Percentiles rank a stretch among this genome's conserved stretches.
These are phyloP conservation scores for Garcia nutans DNA, from an alignment of 345 rosid species.

Conservation along the genomic window DNA sequence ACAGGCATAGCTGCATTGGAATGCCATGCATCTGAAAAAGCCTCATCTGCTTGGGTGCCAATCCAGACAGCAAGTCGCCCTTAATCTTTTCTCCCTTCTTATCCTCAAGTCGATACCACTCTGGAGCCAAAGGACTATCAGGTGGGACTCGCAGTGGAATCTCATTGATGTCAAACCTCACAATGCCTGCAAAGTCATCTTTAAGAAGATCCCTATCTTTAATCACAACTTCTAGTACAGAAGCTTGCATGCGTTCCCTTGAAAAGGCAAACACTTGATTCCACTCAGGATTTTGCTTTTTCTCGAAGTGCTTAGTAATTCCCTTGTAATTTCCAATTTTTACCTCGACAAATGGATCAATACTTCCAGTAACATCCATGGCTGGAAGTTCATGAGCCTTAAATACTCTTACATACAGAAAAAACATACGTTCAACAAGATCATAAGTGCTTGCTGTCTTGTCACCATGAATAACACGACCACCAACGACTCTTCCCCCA, in stretches of 20 bases:
- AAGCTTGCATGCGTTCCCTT: slow-evolving; percentile 38
- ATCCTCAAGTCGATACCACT: slow-evolving; percentile 36
- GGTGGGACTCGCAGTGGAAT: slow-evolving; percentile 36
- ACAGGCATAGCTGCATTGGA: slow-evolving; percentile 34
- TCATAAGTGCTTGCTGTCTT: slow-evolving; percentile 40
- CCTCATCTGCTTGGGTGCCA: slow-evolving; percentile 40
- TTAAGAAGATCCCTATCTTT: slow-evolving; percentile 32
- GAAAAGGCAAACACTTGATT: slow-evolving; percentile 41
- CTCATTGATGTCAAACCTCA: slow-evolving; percentile 31
- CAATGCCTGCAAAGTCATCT: slow-evolving; percentile 31
- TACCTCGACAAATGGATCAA: slow-evolving; percentile 37
- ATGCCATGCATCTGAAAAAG: slow-evolving; percentile 39
- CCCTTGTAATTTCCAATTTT: slow-evolving; percentile 36
- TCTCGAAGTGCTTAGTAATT: slow-evolving; percentile 34
- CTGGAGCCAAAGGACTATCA: slow-evolving; percentile 38
- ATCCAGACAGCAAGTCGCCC: slow-evolving; percentile 42
- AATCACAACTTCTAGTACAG: slow-evolving; percentile 28
- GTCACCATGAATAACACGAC: slow-evolving; percentile 67
- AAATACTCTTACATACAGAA: slow-evolving; percentile 33
- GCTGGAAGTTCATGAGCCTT: slow-evolving; percentile 40
- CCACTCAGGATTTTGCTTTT: slow-evolving; percentile 36
- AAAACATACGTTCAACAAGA: slow-evolving; percentile 37
- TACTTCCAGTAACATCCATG: slow-evolving; percentile 35
- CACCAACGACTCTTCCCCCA: slow-evolving; percentile 42
- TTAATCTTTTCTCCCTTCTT: slow-evolving; percentile 32